Base-by-base conservation (phyloP, 2,329 filamentous ascomycete species). In the Apiospora kogelbergensis region DNA sequence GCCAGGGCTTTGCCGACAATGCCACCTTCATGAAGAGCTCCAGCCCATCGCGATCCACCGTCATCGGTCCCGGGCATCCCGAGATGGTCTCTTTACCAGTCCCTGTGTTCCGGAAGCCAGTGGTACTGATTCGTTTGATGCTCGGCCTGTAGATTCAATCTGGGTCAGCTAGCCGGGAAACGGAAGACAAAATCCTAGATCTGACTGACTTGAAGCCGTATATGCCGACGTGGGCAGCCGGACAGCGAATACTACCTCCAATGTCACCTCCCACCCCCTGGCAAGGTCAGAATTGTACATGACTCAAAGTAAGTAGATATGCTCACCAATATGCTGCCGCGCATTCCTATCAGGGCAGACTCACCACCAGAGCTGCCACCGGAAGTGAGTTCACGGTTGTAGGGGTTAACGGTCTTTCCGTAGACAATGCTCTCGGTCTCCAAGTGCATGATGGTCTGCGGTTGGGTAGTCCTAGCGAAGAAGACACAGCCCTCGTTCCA, bases 21-120 rank as follows among this genome's bases (percentile, higher is more conserved):
- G 74, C 75, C 0, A 74, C 75, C n/a, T 78, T 75, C 78, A 81
- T 80, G 67, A 81, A 78, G 0, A 81, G 67, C 46, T 81, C 79
- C 10, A 81, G 71, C 0, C 75, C 73, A 1, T 80, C 78, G 3
- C 80, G 78, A 40, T 79, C 77, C 6, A 79, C 74, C 0, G 77
- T 73, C 76, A 81, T 78, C 0, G 80, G 80, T 0, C 80, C 80
- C 1, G 76, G 73, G 2, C 76, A 78, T 1, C 75, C 76, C 0
- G 73, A 67, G 13, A 81, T 74, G 0, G 79, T 78, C 65, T 83
- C 81, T 48, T 79, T 80, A 1, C 78, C 81, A 44, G 57, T 72
- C 75, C 76, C 81, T 65, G 70, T 69, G 6, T 73, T 72, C 37
- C 73, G 73, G n/a, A 71, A 72, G 2, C 73, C 78, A 60, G 70